A percentile compares a stretch with the other conserved stretches of the same genome.
These are phyloP conservation scores for Beauveria bassiana DNA, from an alignment of 2,329 filamentous ascomycete genomes.

Conservation along the genomic window DNA sequence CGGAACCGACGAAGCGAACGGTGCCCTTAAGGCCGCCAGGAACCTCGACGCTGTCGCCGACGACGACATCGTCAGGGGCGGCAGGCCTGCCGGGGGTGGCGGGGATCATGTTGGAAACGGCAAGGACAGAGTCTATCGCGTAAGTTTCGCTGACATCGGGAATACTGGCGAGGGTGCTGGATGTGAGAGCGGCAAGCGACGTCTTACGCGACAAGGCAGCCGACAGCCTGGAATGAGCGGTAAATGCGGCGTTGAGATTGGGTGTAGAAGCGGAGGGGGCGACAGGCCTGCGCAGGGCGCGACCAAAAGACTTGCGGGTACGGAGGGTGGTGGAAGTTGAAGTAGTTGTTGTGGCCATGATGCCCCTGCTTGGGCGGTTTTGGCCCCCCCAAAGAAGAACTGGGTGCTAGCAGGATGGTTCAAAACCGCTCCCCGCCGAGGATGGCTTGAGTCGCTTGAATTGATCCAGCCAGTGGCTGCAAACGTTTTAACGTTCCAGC, in stretches of 20 bases:
- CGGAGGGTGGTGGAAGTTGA: slow-evolving; percentile 11
- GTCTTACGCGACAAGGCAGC: slow-evolving; percentile 56
- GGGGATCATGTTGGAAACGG: slow-evolving; percentile 40
- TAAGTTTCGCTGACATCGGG: slow-evolving; percentile 60
- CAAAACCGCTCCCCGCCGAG: background rate
- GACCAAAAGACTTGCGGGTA: slow-evolving; percentile 17
- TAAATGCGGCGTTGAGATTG: slow-evolving; percentile 47
- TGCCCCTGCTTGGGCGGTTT: slow-evolving; percentile 6
- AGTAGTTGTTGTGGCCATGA: slow-evolving; percentile 12
- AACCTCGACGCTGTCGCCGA: slow-evolving; percentile 84
- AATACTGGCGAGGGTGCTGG: slow-evolving; percentile 53
- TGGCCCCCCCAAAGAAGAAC: background rate
- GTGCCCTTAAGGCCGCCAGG: slow-evolving; percentile 87
- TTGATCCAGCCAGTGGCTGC: too few relatives aligned
- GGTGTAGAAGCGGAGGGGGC: slow-evolving; percentile 46
- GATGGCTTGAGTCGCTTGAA: background rate
- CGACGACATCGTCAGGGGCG: slow-evolving; percentile 57
- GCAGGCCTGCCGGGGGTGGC: slow-evolving; percentile 50
- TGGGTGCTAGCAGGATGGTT: background rate
- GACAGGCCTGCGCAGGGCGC: slow-evolving; percentile 36
- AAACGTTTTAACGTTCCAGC: too few relatives aligned
- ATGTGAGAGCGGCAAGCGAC: slow-evolving; percentile 62
- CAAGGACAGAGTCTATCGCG: slow-evolving; percentile 47
- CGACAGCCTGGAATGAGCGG: slow-evolving; percentile 39
- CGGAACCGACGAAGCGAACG: slow-evolving; percentile 80